phyloP scores from a whole-genome alignment of 1,139 yeast species.

The Candida sp. region DNA sequence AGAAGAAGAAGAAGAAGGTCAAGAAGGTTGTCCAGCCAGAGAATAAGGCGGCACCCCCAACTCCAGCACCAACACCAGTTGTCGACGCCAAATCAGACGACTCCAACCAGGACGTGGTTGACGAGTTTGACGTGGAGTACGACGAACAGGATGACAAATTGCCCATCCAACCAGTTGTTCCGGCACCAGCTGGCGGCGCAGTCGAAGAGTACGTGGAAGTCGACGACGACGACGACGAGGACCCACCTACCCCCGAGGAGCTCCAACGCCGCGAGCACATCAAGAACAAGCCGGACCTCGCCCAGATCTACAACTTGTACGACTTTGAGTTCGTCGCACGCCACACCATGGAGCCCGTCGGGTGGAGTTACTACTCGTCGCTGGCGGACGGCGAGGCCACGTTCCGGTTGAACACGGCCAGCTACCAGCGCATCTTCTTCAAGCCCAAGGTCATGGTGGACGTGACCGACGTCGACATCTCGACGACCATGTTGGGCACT shows the following conservation, averaged over 20 bases:
- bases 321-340: conserved; percentile 90
- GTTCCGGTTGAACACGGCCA: conserved; percentile 85
- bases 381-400: conserved; percentile 95
- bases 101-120: conserved; percentile 36
- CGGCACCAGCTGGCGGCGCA: too few relatives aligned
- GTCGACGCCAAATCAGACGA: background rate
- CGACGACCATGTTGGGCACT: conserved; percentile 46
- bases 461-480: conserved; percentile 49
- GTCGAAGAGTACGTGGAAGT: conserved; percentile 24
- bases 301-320: conserved; percentile 67
- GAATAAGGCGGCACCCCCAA: background rate
- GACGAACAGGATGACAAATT: conserved; percentile 45
- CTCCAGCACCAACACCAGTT: conserved; percentile 5
- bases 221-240: conserved; percentile 35
- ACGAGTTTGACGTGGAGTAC: conserved; percentile 50
- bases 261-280: conserved; percentile 26
- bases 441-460: conserved; percentile 82
- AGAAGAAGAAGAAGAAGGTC: conserved; percentile 18
- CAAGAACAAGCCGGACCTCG: conserved; percentile 61
- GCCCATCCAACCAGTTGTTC: conserved; percentile 21
- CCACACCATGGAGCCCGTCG: conserved; percentile 67
- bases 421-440: conserved; percentile 86
- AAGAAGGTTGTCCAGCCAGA: conserved; percentile 2
- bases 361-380: conserved; percentile 92
- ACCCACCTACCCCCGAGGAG: conserved; percentile 36